Evolutionary conservation across 139 green algal genomes (phyloP), one percentile per base, ranked within the genome.

Genomic region (Chlorella sp.): DNA sequence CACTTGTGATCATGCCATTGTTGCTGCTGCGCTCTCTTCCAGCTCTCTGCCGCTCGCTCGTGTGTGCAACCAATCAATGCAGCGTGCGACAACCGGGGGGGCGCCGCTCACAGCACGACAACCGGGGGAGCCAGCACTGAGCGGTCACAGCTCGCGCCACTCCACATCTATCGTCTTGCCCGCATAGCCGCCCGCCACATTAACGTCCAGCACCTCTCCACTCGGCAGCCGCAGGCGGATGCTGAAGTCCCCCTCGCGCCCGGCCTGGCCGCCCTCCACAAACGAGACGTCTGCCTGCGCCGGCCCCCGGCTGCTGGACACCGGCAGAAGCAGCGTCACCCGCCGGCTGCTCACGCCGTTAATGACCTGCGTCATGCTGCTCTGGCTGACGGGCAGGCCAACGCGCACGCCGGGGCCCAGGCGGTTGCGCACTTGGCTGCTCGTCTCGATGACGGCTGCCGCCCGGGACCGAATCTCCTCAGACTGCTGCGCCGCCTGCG

Each of bases 111-210:
- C n/a, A n/a, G n/a, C n/a, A n/a, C n/a, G n/a, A n/a, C n/a, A n/a
- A n/a, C n/a, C n/a, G n/a, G n/a, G n/a, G n/a, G n/a, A n/a, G n/a
- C n/a, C n/a, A n/a, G n/a, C n/a, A n/a, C n/a, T n/a, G n/a, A n/a
- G n/a, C n/a, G n/a, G n/a, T n/a, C n/a, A n/a, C n/a, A n/a, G n/a
- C n/a, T n/a, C n/a, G n/a, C 60, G 45, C 72, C 72, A 78, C 31
- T 78, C 72, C 35, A 78, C 72, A 41, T 77, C 71, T 15, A 77
- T 77, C 25, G 56, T 66, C 35, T 77, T 33, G 3, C 55, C 58
- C 2, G 41, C 35, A 1, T 31, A 8, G 8, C 25, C 53, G 72
- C 72, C 71, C 60, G 25, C 42, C 35, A 56, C 72, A 38, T 64
- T 61, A 5, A 78, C 35, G 21, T 62, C 17, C 61, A 78, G 27